Percentiles rank a stretch among this genome's conserved stretches.
Evolutionary conservation across 805 yeast species (phyloP).

Genomic region (Saturnispora silvae): DNA sequence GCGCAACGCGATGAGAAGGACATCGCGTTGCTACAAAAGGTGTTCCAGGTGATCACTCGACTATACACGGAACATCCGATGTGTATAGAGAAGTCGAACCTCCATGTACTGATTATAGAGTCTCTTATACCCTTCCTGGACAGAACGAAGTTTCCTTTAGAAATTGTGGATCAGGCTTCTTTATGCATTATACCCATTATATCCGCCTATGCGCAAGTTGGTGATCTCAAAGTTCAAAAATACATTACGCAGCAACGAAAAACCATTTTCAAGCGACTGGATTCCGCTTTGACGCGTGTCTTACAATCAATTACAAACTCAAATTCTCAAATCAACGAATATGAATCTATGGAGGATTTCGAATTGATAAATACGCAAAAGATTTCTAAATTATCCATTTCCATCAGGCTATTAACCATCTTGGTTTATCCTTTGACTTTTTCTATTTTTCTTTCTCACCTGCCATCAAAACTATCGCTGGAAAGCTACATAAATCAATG

Average conservation of each 20-base stretch:
- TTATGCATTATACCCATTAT: constrained; percentile 18
- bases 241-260: constrained; percentile 17
- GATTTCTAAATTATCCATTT: constrained; percentile 19
- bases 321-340: constrained; percentile 8
- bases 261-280: constrained; percentile 16
- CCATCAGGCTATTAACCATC: constrained; percentile 20
- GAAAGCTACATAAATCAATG: constrained; percentile 20
- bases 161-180: constrained; percentile 17
- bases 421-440: constrained; percentile 18
- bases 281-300: constrained; percentile 16
- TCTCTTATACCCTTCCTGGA: constrained; percentile 21
- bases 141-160: constrained; percentile 15
- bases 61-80: constrained; percentile 4
- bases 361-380: constrained; percentile 14
- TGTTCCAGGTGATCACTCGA: constrained; percentile 5
- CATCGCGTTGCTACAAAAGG: not conserved
- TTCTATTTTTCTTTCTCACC: constrained; percentile 15
- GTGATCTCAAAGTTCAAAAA: constrained; percentile 17
- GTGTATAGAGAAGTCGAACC: constrained; percentile 7
- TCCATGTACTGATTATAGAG: constrained; percentile 15
- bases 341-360: constrained; percentile 13
- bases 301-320: constrained; percentile 21
- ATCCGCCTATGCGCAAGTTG: constrained; percentile 13
- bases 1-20: not conserved
- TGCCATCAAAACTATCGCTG: constrained; percentile 15